Percentiles rank a stretch among this genome's conserved stretches.
Conservation (phyloP, 108 stramenopile genomes). For the Discostella pseudostelligera region DNA sequence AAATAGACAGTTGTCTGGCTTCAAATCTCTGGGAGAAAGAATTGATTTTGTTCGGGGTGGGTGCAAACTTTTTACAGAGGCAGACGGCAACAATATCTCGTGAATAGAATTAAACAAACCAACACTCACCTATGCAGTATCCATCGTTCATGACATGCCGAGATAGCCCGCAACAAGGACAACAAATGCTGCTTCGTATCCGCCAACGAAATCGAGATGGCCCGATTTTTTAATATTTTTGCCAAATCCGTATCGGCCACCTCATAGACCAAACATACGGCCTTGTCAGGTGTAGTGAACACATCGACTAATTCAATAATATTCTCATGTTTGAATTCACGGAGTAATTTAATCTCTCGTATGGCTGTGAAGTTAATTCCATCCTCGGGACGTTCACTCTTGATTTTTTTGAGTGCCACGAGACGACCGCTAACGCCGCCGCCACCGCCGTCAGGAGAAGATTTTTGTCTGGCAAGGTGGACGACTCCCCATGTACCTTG, state of each 20-base stretch:
- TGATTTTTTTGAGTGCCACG: conserved; percentile 93
- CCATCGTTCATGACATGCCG: conserved; percentile 87
- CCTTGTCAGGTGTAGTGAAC: conserved; percentile 83
- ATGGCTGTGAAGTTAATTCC: conserved; percentile 95
- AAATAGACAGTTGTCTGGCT: conserved; percentile 82
- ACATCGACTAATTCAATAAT: conserved; percentile 89
- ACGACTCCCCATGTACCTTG: conserved; percentile 95
- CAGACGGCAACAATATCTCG: no score
- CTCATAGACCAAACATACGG: conserved; percentile 89
- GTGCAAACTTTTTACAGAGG: no score
- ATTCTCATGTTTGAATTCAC: conserved; percentile 93
- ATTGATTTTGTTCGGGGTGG: no score
- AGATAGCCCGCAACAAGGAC: conserved; percentile 68
- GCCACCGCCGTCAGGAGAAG: no score
- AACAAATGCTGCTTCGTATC: conserved; percentile 84
- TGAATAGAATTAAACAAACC: neutral
- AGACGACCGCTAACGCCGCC: conserved; percentile 70
- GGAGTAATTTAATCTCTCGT: conserved; percentile 92
- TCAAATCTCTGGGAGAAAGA: conserved; percentile 59
- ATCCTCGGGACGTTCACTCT: conserved; percentile 81
- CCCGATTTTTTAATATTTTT: conserved; percentile 81
- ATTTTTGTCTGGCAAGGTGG: conserved; percentile 83
- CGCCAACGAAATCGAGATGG: conserved; percentile 75
- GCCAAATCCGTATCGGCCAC: conserved; percentile 89
- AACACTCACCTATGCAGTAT: conserved; percentile 61